Base-by-base conservation (phyloP, 2,329 filamentous ascomycete genomes). In the Colletotrichum agaves region DNA sequence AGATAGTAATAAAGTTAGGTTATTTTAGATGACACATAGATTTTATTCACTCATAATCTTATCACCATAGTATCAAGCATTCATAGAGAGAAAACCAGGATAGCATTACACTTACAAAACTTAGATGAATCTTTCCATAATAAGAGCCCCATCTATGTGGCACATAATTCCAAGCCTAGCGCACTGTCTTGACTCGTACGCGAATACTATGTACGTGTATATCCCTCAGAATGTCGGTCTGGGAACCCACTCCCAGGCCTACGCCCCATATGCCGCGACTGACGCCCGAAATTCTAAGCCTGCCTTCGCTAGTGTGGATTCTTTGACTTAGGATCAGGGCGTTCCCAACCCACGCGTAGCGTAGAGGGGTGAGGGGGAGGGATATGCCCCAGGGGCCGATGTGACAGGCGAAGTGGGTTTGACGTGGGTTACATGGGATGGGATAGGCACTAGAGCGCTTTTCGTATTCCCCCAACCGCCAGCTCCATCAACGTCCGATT, bases 131-230 rank as follows among this genome's bases (percentile, higher is more conserved):
- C n/a, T 49, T 49, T 5, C 46, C 46, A 49, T 21, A 31, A 49
- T 49, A 7, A 17, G 8, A 49, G 46, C 46, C 23, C 46, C 46
- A 31, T 49, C n/a, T 49, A 19, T 12, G 46, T 4, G 13, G 23
- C 19, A 49, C 23, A 49, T 15, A 17, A 21, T 49, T 49, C 15
- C 46, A 31, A 49, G 46, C 46, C 27, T 49, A 31, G 46, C 46
- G 19, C 46, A 31, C 46, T 49, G 46, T 49, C 46, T 49, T 49
- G 46, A 49, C 46, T 49, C 46, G 46, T 49, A n/a, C n/a, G n/a
- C n/a, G 23, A 47, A 10, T 47, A n/a, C 15, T 2, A 27, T 23
- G 44, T 47, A 47, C 44, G 21, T n/a, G 44, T 3, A 49, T 15
- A 21, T 49, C 23, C 13, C 21, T 49, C 21, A 49, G 46, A 49